Evolutionary conservation across 2,329 filamentous ascomycete genomes (phyloP).

Genomic region (Stachybotrys chartarum): DNA sequence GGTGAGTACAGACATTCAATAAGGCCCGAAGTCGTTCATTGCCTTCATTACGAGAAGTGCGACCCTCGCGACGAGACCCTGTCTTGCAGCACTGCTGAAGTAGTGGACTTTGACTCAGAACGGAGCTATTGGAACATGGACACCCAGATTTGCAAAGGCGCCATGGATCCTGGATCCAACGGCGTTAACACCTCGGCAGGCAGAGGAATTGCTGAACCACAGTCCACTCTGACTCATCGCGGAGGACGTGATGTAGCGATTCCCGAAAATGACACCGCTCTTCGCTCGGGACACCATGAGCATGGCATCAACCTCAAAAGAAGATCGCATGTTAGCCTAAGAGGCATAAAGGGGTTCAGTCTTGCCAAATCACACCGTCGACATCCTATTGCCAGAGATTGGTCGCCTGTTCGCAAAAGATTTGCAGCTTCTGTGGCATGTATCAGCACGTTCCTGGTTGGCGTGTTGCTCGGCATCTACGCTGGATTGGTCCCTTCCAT

Average conservation of each 20-base stretch:
- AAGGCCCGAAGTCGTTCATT: neutral
- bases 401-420: constrained; percentile 59
- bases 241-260: constrained; percentile 13
- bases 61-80: neutral
- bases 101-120: constrained; percentile 6
- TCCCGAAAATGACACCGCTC: constrained; percentile 15
- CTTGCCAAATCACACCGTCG: constrained; percentile 47
- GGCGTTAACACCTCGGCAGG: neutral
- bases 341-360: constrained; percentile 42
- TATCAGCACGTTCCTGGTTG: constrained; percentile 64
- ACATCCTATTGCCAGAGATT: constrained; percentile 66
- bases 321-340: constrained; percentile 47
- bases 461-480: constrained; percentile 67
- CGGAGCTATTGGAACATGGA: neutral
- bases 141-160: neutral
- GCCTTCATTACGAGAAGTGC: neutral
- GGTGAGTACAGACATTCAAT: neutral
- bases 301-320: constrained; percentile 38
- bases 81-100: constrained; percentile 6
- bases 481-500: constrained; percentile 73
- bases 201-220: constrained; percentile 1
- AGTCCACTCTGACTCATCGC: constrained; percentile 5
- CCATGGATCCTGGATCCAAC: neutral
- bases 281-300: constrained; percentile 16
- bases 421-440: constrained; percentile 64